Base-by-base conservation (phyloP, 257 asterid species). In the Ajuga chamaepitys region DNA sequence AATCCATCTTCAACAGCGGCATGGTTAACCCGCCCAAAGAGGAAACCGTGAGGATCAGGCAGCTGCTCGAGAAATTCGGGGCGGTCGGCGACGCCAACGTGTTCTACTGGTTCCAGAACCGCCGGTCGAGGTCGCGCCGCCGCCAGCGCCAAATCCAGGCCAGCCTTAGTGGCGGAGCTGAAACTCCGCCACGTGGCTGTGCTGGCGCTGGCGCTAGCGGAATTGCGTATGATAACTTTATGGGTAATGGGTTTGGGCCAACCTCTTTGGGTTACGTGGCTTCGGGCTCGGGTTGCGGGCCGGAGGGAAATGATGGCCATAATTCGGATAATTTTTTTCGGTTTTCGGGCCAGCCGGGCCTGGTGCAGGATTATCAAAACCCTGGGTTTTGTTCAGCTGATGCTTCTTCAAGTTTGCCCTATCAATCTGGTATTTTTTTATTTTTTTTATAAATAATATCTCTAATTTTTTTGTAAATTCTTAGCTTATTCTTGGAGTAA, bases 71-170 rank as follows among this genome's bases (percentile, higher is more conserved):
- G 74, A 81, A 81, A 46, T 89, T 79, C 68, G 96, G 96, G 2
- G 13, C 95, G 0, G 95, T 89, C 1, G 96, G 85, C 11, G 95
- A 89, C 25, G 86, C 93, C 57, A 88, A 88, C 71, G 86, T 88
- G 63, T 88, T 88, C 82, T 88, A 88, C 78, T 89, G 96, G 96
- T 89, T 89, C 77, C 95, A 89, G 74, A 89, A 89, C 68, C 96
- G 96, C 17, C 88, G 96, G 16, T 89, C 96, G 0, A 69, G 95
- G 80, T 84, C 87, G 4, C 81, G 95, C 26, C 89, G 96, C 54
- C 79, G 89, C 46, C 96, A 82, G 67, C 46, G 46, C 46, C 46
- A 12, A 11, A 40, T 40, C 5, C 46, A 40, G 52, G 40, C 59
- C 20, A 5, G 51, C 62, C 74, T 66, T n/a, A 9, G 50, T 18